A percentile compares a stretch with the other conserved stretches of the same genome.
These are phyloP conservation scores for Thozetella sp. DNA, from an alignment of 495 filamentous ascomycete genomes.

Conservation along the genomic window DNA sequence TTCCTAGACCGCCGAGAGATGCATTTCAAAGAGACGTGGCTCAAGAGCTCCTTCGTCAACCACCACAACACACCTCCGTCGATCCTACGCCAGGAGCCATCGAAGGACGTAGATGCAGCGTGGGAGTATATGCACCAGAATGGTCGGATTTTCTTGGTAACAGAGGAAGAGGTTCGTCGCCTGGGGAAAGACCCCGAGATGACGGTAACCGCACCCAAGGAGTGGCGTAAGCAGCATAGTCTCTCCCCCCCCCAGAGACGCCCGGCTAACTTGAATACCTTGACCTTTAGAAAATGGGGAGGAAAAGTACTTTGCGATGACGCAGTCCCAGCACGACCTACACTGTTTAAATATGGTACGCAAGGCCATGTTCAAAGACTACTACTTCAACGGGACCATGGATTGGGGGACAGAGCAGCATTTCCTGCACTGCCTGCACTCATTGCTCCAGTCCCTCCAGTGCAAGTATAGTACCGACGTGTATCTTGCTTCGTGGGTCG, in stretches of 20 bases:
- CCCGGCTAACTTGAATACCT: neutral
- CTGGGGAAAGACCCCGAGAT: neutral
- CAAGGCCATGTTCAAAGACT: neutral
- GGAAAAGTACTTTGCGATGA: neutral
- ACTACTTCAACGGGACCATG: neutral
- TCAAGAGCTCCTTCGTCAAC: neutral
- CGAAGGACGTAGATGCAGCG: neutral
- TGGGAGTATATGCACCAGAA: neutral
- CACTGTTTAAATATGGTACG: slow-evolving; percentile 1
- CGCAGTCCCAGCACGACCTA: neutral
- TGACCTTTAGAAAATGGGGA: neutral
- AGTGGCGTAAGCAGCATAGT: neutral
- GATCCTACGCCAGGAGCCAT: neutral
- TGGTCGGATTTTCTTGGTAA: neutral
- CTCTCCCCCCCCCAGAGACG: neutral
- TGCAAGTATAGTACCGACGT: slow-evolving; percentile 2
- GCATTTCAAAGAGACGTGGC: neutral
- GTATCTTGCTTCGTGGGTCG: neutral
- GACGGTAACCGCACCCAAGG: neutral
- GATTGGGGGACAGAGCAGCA: neutral
- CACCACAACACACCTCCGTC: neutral
- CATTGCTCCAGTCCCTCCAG: neutral
- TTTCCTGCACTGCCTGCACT: neutral
- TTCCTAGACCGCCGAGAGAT: neutral
- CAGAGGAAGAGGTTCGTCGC: neutral